Evolutionary conservation across 192 early-diverging fungal species (phyloP).

Genomic region (Diversispora eburnea): DNA sequence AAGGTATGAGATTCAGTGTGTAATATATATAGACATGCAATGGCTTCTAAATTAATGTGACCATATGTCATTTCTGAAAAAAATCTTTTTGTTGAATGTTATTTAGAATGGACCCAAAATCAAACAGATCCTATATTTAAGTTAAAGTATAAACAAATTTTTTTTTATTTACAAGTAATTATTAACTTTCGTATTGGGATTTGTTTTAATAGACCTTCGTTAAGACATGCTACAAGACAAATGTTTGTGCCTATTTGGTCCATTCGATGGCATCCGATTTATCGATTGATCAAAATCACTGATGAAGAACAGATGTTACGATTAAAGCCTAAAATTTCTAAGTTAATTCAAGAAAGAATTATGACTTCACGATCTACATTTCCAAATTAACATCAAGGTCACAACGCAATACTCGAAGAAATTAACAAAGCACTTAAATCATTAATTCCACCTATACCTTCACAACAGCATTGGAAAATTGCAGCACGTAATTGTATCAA

Average conservation of each 20-base stretch:
- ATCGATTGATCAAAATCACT: no score
- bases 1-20: no score
- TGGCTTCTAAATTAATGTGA: no score
- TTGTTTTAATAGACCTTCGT: slow-evolving; percentile 8
- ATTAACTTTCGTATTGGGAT: background rate
- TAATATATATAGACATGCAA: no score
- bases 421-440: slow-evolving; percentile 25
- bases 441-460: slow-evolving; percentile 21
- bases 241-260: slow-evolving; percentile 24
- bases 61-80: no score
- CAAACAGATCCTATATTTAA: slow-evolving; percentile 9
- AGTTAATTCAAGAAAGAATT: no score
- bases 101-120: slow-evolving; percentile 20
- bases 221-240: slow-evolving; percentile 11
- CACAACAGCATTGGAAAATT: slow-evolving; percentile 20
- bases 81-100: slow-evolving; percentile 20
- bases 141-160: no score
- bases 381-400: slow-evolving; percentile 21
- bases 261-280: no score
- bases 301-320: no score
- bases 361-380: slow-evolving; percentile 10
- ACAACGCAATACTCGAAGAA: slow-evolving; percentile 25
- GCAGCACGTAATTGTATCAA: no score
- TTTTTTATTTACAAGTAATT: slow-evolving; percentile 1
- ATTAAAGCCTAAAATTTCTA: no score